Evolutionary conservation across 768 basidiomycete genomes (phyloP).

Genomic region (Amanita rubescens): DNA sequence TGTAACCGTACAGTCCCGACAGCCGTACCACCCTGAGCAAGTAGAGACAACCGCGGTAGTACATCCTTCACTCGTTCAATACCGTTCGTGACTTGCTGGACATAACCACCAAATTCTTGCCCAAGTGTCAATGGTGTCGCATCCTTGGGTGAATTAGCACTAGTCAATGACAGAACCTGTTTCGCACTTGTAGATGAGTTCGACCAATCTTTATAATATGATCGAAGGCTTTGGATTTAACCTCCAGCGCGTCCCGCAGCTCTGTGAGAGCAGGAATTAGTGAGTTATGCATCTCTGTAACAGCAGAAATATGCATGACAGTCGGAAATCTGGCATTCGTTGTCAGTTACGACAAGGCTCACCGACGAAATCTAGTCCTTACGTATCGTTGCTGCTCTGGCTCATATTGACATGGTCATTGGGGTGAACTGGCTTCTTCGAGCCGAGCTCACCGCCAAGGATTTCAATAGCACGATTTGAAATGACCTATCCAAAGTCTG

Average conservation of each 20-base stretch:
- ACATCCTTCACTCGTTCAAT: slow-evolving; percentile 78
- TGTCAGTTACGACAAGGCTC: not conserved
- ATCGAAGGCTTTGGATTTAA: slow-evolving; percentile 77
- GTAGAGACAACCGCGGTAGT: slow-evolving; percentile 76
- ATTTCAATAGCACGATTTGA: slow-evolving; percentile 98
- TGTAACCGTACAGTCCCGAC: slow-evolving; percentile 79
- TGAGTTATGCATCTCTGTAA: slow-evolving; percentile 72
- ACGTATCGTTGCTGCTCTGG: slow-evolving; percentile 99
- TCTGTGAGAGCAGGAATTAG: slow-evolving; percentile 82
- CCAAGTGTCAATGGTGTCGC: slow-evolving; percentile 96
- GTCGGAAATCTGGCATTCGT: slow-evolving; percentile 77
- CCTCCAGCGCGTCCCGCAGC: slow-evolving; percentile 77
- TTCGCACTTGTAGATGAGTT: slow-evolving; percentile 77
- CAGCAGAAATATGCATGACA: slow-evolving; percentile 97
- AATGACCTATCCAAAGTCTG: slow-evolving; percentile 60
- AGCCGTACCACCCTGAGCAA: slow-evolving; percentile 98
- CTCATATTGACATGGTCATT: slow-evolving; percentile 99
- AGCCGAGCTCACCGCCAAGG: slow-evolving; percentile 90
- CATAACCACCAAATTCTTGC: slow-evolving; percentile 98
- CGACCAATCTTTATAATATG: slow-evolving; percentile 98
- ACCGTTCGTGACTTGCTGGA: slow-evolving; percentile 87
- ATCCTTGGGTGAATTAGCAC: slow-evolving; percentile 45
- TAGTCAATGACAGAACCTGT: not conserved
- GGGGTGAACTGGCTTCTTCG: slow-evolving; percentile 96
- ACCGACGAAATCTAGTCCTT: slow-evolving; percentile 21